Evolutionary conservation across 2,329 filamentous ascomycete species (phyloP), one percentile per base, ranked within the genome.

Genomic region (Trichoderma polysporum): DNA sequence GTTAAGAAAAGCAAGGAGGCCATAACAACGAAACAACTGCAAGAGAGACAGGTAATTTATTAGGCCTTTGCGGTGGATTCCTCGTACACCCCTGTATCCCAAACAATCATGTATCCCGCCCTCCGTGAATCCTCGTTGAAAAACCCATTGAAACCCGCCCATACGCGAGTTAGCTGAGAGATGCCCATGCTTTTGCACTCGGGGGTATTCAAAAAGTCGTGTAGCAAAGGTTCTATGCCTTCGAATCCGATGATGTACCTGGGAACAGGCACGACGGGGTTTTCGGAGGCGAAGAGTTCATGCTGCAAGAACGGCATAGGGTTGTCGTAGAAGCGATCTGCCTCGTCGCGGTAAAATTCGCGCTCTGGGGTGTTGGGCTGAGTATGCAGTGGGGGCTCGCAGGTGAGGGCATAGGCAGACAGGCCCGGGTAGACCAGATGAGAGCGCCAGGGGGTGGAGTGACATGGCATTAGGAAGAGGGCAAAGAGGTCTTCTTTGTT

Each of bases 361-460:
- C 94, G 88, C 75, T 91, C 85, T 6, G 79, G 77, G 0, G 85
- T 82, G 29, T 84, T 82, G 0, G 93, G 83, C 2, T 76, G 76
- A 0, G 87, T 86, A 72, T 90, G 81, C 13, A 99, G 80, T 0
- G 95, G 95, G 1, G 95, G 95, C 72, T 97, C 94, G 78, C 95
- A 99, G 6, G 91, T 91, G 17, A 98, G 82, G 0, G 94, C 94
- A 83, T 94, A 94, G 4, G 93, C 93, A 67, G 87, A 80, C 62
- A 97, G 88, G 33, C 82, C 80, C 0, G 92, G 87, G 74, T 95
- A 87, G 68, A 96, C 83, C 45, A 98, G 85, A 74, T 96, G 91
- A 17, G 91, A 93, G 73, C 94, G 91, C 94, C 95, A 98, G 2
- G 95, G 94, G 0, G 94, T 98, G 71, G 91, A 92, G 82, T 99